These are phyloP conservation scores for Phytophthora sansomeana DNA, from an alignment of 352 stramenopile species.

Conservation along the genomic window DNA sequence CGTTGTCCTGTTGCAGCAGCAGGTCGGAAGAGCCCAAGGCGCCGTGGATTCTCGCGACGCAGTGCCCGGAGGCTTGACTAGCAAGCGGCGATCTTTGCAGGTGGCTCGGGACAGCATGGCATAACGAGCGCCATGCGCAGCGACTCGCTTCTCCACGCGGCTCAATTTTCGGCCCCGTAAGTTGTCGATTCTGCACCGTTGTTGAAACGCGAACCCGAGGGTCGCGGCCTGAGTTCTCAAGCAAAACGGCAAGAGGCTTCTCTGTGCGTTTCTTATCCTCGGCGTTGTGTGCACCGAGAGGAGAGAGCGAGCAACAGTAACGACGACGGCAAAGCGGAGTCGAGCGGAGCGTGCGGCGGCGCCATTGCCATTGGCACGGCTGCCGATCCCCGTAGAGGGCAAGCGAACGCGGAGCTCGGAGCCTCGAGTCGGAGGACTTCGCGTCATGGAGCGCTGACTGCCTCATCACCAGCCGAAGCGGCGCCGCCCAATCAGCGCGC, in stretches of 20 bases:
- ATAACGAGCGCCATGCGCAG: neutral
- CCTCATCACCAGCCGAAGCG: conserved; percentile 20
- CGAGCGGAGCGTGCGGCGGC: neutral
- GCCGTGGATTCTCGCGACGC: conserved; percentile 25
- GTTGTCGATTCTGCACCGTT: conserved; percentile 27
- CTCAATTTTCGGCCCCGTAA: neutral
- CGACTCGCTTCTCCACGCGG: neutral
- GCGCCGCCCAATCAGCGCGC: conserved; percentile 21
- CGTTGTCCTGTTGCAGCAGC: conserved; percentile 31
- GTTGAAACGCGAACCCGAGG: conserved; percentile 30
- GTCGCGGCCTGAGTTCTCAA: conserved; percentile 27
- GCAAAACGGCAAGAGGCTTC: neutral
- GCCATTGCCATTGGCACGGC: conserved; percentile 5
- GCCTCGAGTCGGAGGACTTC: too few species aligned
- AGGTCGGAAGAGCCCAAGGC: conserved; percentile 38
- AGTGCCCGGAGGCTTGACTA: conserved; percentile 16
- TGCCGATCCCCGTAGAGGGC: conserved; percentile 27
- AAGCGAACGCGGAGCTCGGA: neutral
- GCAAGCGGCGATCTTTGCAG: conserved; percentile 15
- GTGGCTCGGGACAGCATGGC: neutral
- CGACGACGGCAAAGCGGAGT: conserved; percentile 11
- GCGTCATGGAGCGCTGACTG: conserved; percentile 13
- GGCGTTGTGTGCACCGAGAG: conserved; percentile 11
- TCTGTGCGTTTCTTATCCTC: conserved; percentile 24
- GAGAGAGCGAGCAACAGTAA: neutral